phyloP scores from a whole-genome alignment of 768 basidiomycete species.

The Pulveroboletus sp. region DNA sequence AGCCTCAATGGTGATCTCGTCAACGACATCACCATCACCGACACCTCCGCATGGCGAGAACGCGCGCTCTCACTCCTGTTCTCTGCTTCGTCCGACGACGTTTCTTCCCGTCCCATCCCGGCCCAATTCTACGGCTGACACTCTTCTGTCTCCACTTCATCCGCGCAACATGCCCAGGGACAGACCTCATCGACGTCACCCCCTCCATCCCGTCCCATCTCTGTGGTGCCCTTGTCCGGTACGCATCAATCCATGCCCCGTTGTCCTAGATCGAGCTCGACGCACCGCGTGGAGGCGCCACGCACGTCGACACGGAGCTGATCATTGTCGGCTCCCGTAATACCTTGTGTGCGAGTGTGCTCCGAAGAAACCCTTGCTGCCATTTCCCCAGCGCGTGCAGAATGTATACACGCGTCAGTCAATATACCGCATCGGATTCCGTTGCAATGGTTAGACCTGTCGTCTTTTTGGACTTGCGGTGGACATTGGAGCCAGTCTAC shows the following conservation, averaged over 20 bases:
- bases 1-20: neutral
- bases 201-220: slow-evolving; percentile 59
- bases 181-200: slow-evolving; percentile 47
- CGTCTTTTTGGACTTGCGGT: slow-evolving; percentile 57
- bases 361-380: slow-evolving; percentile 22
- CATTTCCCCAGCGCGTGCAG: too few relatives aligned
- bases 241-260: slow-evolving; percentile 57
- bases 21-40: slow-evolving; percentile 6
- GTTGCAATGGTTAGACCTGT: slow-evolving; percentile 53
- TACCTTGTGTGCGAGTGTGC: slow-evolving; percentile 41
- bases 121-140: slow-evolving; percentile 47
- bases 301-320: slow-evolving; percentile 62
- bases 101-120: slow-evolving; percentile 10
- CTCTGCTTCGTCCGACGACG: slow-evolving; percentile 8
- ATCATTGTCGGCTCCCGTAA: slow-evolving; percentile 59
- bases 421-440: slow-evolving; percentile 46
- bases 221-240: slow-evolving; percentile 54
- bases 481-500: too few relatives aligned
- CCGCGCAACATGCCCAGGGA: slow-evolving; percentile 35
- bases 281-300: slow-evolving; percentile 46
- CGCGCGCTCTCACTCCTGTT: slow-evolving; percentile 56
- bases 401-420: slow-evolving; percentile 40
- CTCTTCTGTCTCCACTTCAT: slow-evolving; percentile 57
- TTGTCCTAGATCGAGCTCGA: slow-evolving; percentile 49
- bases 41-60: slow-evolving; percentile 46